These are phyloP conservation scores for Talaromyces sp. DNA, from an alignment of 2,329 filamentous ascomycete genomes.

Conservation along the genomic window DNA sequence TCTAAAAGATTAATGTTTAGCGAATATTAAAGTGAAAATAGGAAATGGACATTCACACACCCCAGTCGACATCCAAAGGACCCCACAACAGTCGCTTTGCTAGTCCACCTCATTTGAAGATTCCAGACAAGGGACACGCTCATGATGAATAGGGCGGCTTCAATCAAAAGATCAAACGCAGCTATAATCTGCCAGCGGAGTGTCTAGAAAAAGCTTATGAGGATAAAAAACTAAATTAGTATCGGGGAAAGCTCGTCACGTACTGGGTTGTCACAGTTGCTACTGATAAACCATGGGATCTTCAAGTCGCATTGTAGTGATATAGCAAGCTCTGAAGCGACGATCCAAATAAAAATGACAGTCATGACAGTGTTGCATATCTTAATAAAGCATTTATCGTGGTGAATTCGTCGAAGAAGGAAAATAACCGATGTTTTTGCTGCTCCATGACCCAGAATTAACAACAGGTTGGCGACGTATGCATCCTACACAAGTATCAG, in stretches of 20 bases:
- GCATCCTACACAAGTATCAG: constrained; percentile 1
- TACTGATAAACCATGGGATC: neutral
- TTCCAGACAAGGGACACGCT: constrained; percentile 29
- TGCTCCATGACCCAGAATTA: constrained; percentile 19
- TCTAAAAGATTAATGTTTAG: neutral
- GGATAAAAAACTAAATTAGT: neutral
- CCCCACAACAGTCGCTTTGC: constrained; percentile 28
- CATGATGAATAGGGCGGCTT: constrained; percentile 24
- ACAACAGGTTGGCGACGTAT: constrained; percentile 18
- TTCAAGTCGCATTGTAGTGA: neutral
- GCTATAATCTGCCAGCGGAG: constrained; percentile 32
- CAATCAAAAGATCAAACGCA: constrained; percentile 33
- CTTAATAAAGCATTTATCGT: neutral
- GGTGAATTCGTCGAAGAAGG: constrained; percentile 22
- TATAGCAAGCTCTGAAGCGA: neutral
- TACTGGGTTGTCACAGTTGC: neutral
- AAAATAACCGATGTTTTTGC: constrained; percentile 23
- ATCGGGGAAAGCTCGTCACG: neutral
- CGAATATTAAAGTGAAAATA: constrained; percentile 14
- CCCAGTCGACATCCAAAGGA: constrained; percentile 32
- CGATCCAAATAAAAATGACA: neutral
- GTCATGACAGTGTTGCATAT: neutral
- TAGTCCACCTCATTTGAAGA: constrained; percentile 29
- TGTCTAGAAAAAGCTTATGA: constrained; percentile 5
- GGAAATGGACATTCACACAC: constrained; percentile 21